Evolutionary conservation across 805 yeast genomes (phyloP).

Genomic region (Naumovozyma dairenensis): DNA sequence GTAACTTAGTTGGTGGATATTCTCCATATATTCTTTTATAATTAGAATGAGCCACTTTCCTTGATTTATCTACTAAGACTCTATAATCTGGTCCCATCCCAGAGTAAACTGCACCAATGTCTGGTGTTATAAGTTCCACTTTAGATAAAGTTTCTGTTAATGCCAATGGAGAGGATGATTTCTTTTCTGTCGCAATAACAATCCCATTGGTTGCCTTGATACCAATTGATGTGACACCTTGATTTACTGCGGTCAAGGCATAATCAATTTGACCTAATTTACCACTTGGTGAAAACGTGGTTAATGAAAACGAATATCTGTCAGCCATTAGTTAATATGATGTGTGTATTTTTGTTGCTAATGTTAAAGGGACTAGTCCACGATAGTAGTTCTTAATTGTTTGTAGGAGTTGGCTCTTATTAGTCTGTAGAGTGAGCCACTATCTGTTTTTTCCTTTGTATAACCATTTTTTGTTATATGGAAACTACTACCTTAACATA

Average conservation of each 20-base stretch:
- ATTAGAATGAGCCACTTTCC: slow-evolving; percentile 85
- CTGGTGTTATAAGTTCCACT: slow-evolving; percentile 79
- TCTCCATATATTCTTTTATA: slow-evolving; percentile 92
- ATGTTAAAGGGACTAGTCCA: too few species aligned
- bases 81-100: slow-evolving; percentile 99
- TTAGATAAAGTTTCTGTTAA: slow-evolving; percentile 68
- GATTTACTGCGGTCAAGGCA: slow-evolving; percentile 94
- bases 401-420: too few species aligned
- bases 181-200: slow-evolving; percentile 93
- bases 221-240: slow-evolving; percentile 95
- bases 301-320: slow-evolving; percentile 92
- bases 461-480: too few species aligned
- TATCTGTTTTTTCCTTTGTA: too few species aligned
- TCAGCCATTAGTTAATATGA: too few species aligned
- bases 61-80: slow-evolving; percentile 84
- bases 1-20: slow-evolving; percentile 90
- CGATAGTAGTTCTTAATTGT: too few species aligned
- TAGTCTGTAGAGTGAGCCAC: too few species aligned
- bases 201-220: slow-evolving; percentile 92
- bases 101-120: slow-evolving; percentile 90
- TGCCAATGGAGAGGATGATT: slow-evolving; percentile 68
- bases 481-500: too few species aligned
- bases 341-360: too few species aligned
- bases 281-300: slow-evolving; percentile 98
- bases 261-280: slow-evolving; percentile 96